Evolutionary conservation across 768 basidiomycete species (phyloP), one percentile per base, ranked within the genome.

Genomic region (Suillus tomentosus): DNA sequence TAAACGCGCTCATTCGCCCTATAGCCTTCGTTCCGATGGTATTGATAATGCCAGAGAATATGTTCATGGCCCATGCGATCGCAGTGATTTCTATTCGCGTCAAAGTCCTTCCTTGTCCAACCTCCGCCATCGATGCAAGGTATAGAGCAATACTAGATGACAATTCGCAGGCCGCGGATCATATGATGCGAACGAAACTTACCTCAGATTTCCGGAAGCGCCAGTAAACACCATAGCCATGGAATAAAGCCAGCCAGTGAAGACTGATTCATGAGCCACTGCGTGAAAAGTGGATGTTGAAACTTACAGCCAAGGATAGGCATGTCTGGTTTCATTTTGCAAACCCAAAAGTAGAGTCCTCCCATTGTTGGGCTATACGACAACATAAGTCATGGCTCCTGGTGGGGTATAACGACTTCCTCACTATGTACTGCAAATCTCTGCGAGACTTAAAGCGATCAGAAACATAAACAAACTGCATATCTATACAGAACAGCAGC

Each of bases 281-380:
- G 40, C 15, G 17, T 27, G 39, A 17, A 66, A 39, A 19, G 36
- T 58, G 39, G 61, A 22, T 6, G 19, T 36, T 47, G 24, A 17
- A n/a, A 71, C 82, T 73, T 69, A 83, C 82, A 87, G 31, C 85
- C 85, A 4, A 86, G 76, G 17, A 84, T 74, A 1, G 84, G 85
- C 15, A 76, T 65, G 58, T 84, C 78, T 0, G 84, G 84, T 67
- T 85, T 85, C 83, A 86, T 84, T 68, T 80, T 82, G 74, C 84
- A 86, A 11, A 85, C 85, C 85, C 85, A 86, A 69, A 86, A 87
- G 71, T 87, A 87, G 50, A 86, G 73, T 6, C 84, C 85, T 27
- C 85, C 85, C 78, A 86, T 81, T 3, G 84, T 84, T 0, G 84
- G 84, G 62, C 82, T 83, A 58, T 27, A 1, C 13, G 62, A 64